Percentiles rank a stretch among this genome's conserved stretches.
Evolutionary conservation across 2,329 filamentous ascomycete genomes (phyloP).

Genomic region (Diaporthe nobilis): DNA sequence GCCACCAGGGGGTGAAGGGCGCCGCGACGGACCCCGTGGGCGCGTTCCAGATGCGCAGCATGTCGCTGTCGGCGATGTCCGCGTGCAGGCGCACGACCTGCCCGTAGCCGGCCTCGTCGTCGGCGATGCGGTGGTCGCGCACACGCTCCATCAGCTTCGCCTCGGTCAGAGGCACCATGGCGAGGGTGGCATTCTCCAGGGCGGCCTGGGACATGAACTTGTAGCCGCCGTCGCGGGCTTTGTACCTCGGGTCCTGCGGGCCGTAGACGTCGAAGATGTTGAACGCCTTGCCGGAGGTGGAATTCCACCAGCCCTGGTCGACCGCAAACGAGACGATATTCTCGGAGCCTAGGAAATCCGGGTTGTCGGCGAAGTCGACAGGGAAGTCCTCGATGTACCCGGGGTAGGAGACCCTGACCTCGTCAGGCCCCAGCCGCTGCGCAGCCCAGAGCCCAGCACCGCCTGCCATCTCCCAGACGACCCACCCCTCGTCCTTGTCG

Average conservation of each 20-base stretch:
- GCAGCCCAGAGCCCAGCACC: constrained; percentile 11
- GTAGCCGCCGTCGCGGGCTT: constrained; percentile 19
- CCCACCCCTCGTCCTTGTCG: constrained; percentile 28
- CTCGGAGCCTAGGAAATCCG: constrained; percentile 10
- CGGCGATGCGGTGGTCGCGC: constrained; percentile 28
- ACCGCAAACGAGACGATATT: constrained; percentile 19
- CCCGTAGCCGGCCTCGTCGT: constrained; percentile 25
- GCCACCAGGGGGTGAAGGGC: constrained; percentile 17
- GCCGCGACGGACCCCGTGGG: constrained; percentile 17
- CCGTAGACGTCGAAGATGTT: constrained; percentile 28
- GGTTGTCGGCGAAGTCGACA: constrained; percentile 5
- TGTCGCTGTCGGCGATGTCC: constrained; percentile 13
- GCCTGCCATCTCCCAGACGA: constrained; percentile 23
- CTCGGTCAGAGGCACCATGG: constrained; percentile 14
- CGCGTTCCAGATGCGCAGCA: constrained; percentile 18
- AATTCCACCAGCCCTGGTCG: constrained; percentile 20
- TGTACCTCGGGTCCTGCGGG: constrained; percentile 22
- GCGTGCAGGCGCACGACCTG: constrained; percentile 14
- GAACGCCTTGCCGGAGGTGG: constrained; percentile 10
- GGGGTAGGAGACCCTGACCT: constrained; percentile 10
- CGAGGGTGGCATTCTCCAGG: constrained; percentile 12
- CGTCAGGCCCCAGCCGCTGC: constrained; percentile 1
- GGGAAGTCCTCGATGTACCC: constrained; percentile 25
- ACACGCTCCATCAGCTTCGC: constrained; percentile 22
- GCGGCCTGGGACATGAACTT: constrained; percentile 19